Evolutionary conservation across 1,284 basidiomycete genomes (phyloP), one percentile per base, ranked within the genome.

Genomic region (Ceratobasidium sp.): DNA sequence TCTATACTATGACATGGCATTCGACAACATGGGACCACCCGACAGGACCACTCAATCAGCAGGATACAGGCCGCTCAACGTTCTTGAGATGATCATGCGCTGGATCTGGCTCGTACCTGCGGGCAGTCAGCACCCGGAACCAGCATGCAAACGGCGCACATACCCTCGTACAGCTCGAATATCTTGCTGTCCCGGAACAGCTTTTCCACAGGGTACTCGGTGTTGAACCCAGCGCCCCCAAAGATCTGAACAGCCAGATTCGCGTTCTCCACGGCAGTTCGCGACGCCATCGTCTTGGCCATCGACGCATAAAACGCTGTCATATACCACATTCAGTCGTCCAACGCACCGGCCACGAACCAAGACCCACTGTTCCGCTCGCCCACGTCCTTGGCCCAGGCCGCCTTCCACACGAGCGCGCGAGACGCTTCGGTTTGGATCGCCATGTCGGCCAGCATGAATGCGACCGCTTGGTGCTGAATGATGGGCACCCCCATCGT

Each of bases 371-470:
- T 84, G 79, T 85, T 85, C 41, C 82, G 77, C 75, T 82, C 78
- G 4, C 83, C 83, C 12, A 78, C 76, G 77, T 87, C 85, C 77
- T 85, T 85, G 10, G 80, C 79, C 81, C 82, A 83, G 1, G 82
- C 81, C 0, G 83, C 75, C 76, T 82, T 82, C 84, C 83, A 85
- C 12, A 85, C 85, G 58, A 86, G 78, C 52, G 79, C 81, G 12
- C 84, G 78, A 1, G 83, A 79, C 1, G 81, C 80, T 77, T 86
- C 84, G 30, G 81, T 83, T 23, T 77, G 79, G 78, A 86, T 84
- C 8, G 85, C 84, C 85, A 87, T 87, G 75, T 87, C 85, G 16
- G 85, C 85, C 4, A 87, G 80, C 80, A 86, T 83, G 78, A 85
- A 85, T 6, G 82, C 83, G 28, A 85, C 81, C 30, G 83, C 84